A percentile compares a stretch with the other conserved stretches of the same genome.
Conservation (phyloP, 805 yeast species). For the Cyberlindnera sargentensis region DNA sequence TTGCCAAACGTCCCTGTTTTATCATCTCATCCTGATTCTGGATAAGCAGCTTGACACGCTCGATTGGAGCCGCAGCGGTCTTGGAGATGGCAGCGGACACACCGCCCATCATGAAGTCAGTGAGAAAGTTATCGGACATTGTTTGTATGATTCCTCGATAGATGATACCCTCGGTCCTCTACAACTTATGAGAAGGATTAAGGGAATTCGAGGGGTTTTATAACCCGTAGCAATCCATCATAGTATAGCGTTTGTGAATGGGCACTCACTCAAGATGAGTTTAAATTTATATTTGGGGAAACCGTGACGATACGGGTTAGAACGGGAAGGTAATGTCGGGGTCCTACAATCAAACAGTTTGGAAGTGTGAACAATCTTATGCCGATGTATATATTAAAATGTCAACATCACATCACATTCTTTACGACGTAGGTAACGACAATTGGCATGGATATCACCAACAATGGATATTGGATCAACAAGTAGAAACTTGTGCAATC, state of each 20-base stretch:
- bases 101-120: constrained; percentile 90
- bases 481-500: constrained; percentile 77
- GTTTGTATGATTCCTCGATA: neutral
- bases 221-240: too few species aligned
- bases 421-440: constrained; percentile 27
- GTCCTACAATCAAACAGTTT: too few species aligned
- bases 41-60: constrained; percentile 87
- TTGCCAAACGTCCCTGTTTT: constrained; percentile 87
- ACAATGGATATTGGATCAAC: constrained; percentile 62
- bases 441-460: constrained; percentile 68
- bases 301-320: too few species aligned
- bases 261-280: too few species aligned
- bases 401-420: neutral
- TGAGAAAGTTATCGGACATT: constrained; percentile 29
- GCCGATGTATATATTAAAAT: too few species aligned
- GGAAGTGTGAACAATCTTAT: too few species aligned
- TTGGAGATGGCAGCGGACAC: constrained; percentile 96
- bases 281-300: too few species aligned
- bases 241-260: too few species aligned
- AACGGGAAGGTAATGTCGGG: too few species aligned
- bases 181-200: too few species aligned
- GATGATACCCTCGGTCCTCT: too few species aligned
- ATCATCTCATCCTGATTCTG: constrained; percentile 97
- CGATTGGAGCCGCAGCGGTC: constrained; percentile 95
- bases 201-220: too few species aligned